phyloP scores from a whole-genome alignment of 495 filamentous ascomycete genomes.

The Podospora bellae-mahoneyi region DNA sequence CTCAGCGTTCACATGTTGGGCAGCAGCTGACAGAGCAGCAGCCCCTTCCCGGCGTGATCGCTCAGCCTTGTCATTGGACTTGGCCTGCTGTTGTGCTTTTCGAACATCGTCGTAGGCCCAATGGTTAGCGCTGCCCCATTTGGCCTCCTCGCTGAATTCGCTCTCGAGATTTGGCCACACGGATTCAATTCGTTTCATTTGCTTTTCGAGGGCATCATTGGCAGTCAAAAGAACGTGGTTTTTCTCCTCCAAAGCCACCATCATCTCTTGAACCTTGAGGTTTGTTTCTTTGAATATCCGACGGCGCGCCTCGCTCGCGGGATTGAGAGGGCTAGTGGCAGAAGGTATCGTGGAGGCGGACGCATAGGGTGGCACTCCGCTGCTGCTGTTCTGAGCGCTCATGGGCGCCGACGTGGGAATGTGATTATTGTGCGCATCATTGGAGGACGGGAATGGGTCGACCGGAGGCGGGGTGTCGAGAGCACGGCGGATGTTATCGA shows the following conservation, averaged over 20 bases:
- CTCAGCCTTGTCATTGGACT: conserved; percentile 57
- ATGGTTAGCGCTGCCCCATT: conserved; percentile 84
- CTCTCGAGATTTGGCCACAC: conserved; percentile 77
- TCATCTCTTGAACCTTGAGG: conserved; percentile 65
- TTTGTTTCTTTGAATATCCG: conserved; percentile 60
- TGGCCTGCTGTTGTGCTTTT: conserved; percentile 44
- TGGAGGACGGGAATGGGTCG: conserved; percentile 32
- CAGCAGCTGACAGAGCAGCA: conserved; percentile 63
- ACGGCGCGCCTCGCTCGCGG: conserved; percentile 56
- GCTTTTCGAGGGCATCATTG: conserved; percentile 81
- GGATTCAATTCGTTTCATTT: conserved; percentile 76
- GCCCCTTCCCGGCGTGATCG: conserved; percentile 74
- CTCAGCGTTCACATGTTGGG: conserved; percentile 68
- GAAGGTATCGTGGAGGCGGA: conserved; percentile 29
- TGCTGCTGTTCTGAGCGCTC: conserved; percentile 45
- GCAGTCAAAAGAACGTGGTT: conserved; percentile 91
- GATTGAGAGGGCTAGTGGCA: conserved; percentile 38
- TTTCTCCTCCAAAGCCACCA: conserved; percentile 89
- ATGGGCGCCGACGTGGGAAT: conserved; percentile 40
- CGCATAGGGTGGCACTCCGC: conserved; percentile 35
- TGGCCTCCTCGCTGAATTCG: conserved; percentile 91
- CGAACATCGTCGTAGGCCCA: conserved; percentile 94
- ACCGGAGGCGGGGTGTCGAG: conserved; percentile 55
- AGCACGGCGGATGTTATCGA: conserved; percentile 64
- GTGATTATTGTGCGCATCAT: conserved; percentile 43